phyloP scores from a whole-genome alignment of 768 basidiomycete genomes.

The Dacryopinax primogenitus region DNA sequence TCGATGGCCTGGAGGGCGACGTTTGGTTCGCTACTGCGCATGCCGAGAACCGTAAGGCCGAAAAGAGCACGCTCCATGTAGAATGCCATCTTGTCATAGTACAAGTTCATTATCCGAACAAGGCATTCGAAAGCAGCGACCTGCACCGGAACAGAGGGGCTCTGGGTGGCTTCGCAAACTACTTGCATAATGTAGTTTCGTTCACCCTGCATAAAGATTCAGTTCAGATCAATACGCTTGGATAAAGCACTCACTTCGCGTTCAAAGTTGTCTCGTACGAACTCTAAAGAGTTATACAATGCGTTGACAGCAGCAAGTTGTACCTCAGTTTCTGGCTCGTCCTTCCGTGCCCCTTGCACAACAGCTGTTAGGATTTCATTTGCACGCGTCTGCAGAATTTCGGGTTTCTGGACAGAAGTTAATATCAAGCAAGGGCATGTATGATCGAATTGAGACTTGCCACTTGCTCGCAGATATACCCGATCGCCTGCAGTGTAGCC shows the following conservation, averaged over 20 bases:
- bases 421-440: constrained; percentile 11
- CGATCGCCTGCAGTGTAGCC: constrained; percentile 85
- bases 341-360: constrained; percentile 93
- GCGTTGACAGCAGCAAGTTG: constrained; percentile 89
- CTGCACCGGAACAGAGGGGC: constrained; percentile 62
- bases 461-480: constrained; percentile 93
- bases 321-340: constrained; percentile 81
- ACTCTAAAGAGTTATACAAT: constrained; percentile 88
- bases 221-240: constrained; percentile 9
- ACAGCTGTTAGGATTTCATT: constrained; percentile 98
- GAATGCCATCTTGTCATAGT: constrained; percentile 97
- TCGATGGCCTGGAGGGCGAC: constrained; percentile 95
- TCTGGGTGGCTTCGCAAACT: constrained; percentile 96
- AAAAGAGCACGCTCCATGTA: constrained; percentile 99
- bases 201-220: constrained; percentile 59
- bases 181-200: constrained; percentile 99
- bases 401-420: constrained; percentile 62
- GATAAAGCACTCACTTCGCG: constrained; percentile 54
- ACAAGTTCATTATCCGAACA: constrained; percentile 91
- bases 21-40: constrained; percentile 83
- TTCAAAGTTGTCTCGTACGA: constrained; percentile 95
- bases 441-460: constrained; percentile 48
- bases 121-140: constrained; percentile 94
- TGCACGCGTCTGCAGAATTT: constrained; percentile 72
- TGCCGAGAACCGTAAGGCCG: constrained; percentile 91